phyloP scores from a whole-genome alignment of 768 basidiomycete species.

The Coprinopsis sp. region DNA sequence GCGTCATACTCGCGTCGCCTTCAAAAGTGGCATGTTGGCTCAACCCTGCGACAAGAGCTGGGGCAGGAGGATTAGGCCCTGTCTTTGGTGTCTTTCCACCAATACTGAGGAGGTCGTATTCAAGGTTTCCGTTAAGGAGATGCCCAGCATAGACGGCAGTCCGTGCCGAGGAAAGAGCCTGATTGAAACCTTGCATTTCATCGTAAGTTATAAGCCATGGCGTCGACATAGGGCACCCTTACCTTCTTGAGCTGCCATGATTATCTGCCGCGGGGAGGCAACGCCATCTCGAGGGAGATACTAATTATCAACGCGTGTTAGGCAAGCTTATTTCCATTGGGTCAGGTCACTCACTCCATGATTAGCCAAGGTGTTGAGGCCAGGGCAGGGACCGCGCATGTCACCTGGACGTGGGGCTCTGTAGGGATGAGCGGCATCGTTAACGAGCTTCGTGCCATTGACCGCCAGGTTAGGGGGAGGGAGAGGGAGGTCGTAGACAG shows the following conservation, averaged over 20 bases:
- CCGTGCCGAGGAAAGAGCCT: constrained; percentile 11
- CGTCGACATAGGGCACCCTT: background rate
- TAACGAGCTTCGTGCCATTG: constrained; percentile 12
- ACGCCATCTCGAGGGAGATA: constrained; percentile 10
- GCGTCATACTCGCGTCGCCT: constrained; percentile 1
- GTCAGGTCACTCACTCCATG: constrained; percentile 11
- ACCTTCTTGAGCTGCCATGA: constrained; percentile 13
- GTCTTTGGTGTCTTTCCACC: constrained; percentile 15
- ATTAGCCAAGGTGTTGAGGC: constrained; percentile 17
- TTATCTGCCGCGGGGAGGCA: constrained; percentile 7
- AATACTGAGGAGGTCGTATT: constrained; percentile 15
- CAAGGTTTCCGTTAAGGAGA: constrained; percentile 14
- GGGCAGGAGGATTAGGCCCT: constrained; percentile 13
- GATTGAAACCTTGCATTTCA: constrained; percentile 14
- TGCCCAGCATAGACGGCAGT: constrained; percentile 13
- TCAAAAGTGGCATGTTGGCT: constrained; percentile 15
- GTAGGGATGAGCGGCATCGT: constrained; percentile 16
- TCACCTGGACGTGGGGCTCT: constrained; percentile 12
- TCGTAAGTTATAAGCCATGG: background rate
- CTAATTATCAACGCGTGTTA: background rate
- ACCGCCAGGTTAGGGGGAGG: background rate
- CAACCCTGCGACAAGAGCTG: constrained; percentile 16
- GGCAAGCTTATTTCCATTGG: background rate
- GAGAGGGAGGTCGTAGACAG: too few relatives aligned
- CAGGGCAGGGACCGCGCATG: constrained; percentile 18